Evolutionary conservation across 2,329 filamentous ascomycete species (phyloP), one percentile per base, ranked within the genome.

Genomic region (Epichloe bromicola): DNA sequence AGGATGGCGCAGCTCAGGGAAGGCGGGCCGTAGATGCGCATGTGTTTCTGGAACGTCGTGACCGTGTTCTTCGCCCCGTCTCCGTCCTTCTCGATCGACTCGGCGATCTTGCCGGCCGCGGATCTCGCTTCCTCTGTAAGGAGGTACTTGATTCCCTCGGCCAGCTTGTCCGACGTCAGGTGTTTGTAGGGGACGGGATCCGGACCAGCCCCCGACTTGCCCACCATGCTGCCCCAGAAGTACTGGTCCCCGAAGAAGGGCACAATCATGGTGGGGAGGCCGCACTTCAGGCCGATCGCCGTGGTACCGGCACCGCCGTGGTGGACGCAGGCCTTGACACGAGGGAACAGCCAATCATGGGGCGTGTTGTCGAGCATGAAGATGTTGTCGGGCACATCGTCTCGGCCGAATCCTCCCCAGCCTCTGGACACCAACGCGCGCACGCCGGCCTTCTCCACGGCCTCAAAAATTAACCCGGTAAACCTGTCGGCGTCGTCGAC

Each of bases 241-340:
- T 83, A 76, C 63, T 89, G 85, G 60, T 89, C 85, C 3, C 85
- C 85, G 56, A 89, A 89, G 66, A 89, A 89, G 0, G 85, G 85
- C 2, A 89, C 82, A 26, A 88, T 77, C 78, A 88, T 84, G 5
- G 82, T 87, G 0, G 85, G 85, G 58, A 77, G 79, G 3, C 76
- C 85, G 55, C 77, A 83, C 62, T 85, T 86, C 34, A 89, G 70
- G 1, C 83, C 83, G 45, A 85, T 85, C 1, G 85, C 85, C 0
- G 84, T 86, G 0, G 85, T 89, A 2, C 85, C 85, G 0, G 86
- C 86, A 12, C 85, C 85, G n/a, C 85, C 85, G 55, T 88, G 85
- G 54, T 87, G 85, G 1, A 88, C 78, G 3, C 83, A 83, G 0
- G 80, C 82, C 43, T 70, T 70, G 4, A 87, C 79, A 33, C 72